Base-by-base conservation (phyloP, 495 filamentous ascomycete species). In the Aspergillus sparsus region DNA sequence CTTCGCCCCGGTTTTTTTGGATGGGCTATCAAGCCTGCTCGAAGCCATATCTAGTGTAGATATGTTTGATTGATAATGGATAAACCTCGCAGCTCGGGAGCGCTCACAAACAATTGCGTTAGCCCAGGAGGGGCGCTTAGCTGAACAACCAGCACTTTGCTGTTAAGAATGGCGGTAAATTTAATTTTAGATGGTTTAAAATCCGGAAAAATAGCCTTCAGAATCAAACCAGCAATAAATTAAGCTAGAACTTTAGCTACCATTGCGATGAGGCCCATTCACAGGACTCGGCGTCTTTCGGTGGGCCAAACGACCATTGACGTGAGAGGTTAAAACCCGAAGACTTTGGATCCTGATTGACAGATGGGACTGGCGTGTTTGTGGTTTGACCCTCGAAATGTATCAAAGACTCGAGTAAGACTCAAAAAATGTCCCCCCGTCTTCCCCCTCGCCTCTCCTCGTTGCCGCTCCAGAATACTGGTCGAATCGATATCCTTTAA, bases 1-100 rank as follows among this genome's bases (percentile, higher is more conserved):
- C 41, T 76, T 74, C 57, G 68, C 53, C 39, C 68, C 74, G 52
- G 60, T 58, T 42, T 47, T 51, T 60, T 71, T 72, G 15, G 72
- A 64, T 18, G 71, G 56, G 18, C 60, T 53, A 34, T 63, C 45
- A 36, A 39, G 31, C 15, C 27, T 56, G 8, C 35, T 11, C 39
- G 56, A 45, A 53, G 56, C 32, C 50, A 56, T 42, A 32, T 70
- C 69, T 32, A 69, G 66, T 15, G 59, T 54, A 32, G 46, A 56
- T 10, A 33, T 12, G 27, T 61, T 13, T 15, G 7, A 9, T 39
- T 42, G 62, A 54, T 44, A 62, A 54, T 9, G 33, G 36, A 31
- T 59, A 53, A 52, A 42, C 60, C 35, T 18, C 16, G 35, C 16
- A 18, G 13, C 15, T 9, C 10, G 15, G 15, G 44, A 18, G 16